These are phyloP conservation scores for Castanea mollissima DNA, from an alignment of 306 rosid genomes.

Conservation along the genomic window DNA sequence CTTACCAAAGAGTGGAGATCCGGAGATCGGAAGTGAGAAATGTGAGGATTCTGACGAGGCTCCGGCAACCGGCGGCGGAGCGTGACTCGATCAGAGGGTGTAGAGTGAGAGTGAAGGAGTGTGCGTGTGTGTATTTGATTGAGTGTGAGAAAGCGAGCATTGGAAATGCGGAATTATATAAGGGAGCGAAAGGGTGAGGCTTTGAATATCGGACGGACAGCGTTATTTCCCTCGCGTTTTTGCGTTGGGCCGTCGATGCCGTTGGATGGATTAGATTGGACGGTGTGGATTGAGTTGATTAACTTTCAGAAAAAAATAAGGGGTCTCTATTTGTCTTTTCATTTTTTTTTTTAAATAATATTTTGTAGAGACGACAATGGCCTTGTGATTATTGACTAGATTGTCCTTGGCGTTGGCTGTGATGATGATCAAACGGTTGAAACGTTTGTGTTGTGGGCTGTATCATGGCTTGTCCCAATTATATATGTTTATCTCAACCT, in stretches of 20 bases:
- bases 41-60: background rate
- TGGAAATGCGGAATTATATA: background rate
- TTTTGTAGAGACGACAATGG: background rate
- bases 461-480: too few relatives aligned
- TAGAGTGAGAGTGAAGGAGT: background rate
- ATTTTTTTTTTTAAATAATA: background rate
- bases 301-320: background rate
- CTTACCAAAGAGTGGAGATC: background rate
- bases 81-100: background rate
- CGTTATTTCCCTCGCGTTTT: background rate
- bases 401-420: background rate
- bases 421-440: background rate
- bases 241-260: background rate
- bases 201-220: background rate
- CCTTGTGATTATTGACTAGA: background rate
- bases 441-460: too few relatives aligned
- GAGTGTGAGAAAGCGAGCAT: background rate
- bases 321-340: background rate
- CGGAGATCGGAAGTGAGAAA: background rate
- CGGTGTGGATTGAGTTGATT: background rate
- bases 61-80: background rate
- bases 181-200: background rate
- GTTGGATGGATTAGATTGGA: background rate
- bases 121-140: too few relatives aligned
- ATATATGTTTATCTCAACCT: too few relatives aligned